Conservation (phyloP, 495 filamentous ascomycete genomes). For the Penicillium coffeae region DNA sequence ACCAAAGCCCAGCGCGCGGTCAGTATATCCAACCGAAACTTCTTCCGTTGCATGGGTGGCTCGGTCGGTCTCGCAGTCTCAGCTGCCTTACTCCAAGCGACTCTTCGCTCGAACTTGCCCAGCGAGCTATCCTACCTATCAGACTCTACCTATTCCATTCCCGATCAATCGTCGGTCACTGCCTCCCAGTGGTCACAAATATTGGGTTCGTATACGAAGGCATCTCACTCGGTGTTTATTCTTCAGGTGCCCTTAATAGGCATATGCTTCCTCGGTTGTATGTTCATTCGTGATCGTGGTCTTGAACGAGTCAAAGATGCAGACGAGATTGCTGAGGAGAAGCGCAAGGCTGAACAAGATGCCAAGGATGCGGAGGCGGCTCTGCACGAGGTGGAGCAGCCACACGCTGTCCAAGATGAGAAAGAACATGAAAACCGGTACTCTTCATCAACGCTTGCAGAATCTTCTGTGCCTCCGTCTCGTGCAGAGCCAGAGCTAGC, state of each 20-base stretch:
- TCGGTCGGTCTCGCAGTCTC: constrained; percentile 58
- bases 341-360: constrained; percentile 18
- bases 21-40: constrained; percentile 59
- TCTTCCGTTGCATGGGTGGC: constrained; percentile 58
- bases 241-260: constrained; percentile 54
- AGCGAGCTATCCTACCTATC: constrained; percentile 35
- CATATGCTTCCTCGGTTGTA: constrained; percentile 46
- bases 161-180: constrained; percentile 26
- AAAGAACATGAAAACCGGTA: constrained; percentile 9
- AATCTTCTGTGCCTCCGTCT: constrained; percentile 17
- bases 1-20: constrained; percentile 56
- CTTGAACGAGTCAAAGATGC: constrained; percentile 49
- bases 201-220: constrained; percentile 47
- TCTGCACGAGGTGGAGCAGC: constrained; percentile 4
- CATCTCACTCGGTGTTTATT: constrained; percentile 51
- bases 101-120: constrained; percentile 45
- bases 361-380: constrained; percentile 18
- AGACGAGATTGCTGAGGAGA: constrained; percentile 32
- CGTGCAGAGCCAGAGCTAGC: constrained; percentile 7
- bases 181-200: constrained; percentile 39
- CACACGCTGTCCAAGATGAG: neutral
- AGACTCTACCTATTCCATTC: constrained; percentile 41
- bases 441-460: constrained; percentile 20
- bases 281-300: constrained; percentile 52
- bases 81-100: constrained; percentile 52